phyloP scores from a whole-genome alignment of 2,329 filamentous ascomycete genomes.

The Hypoxylon sp. region DNA sequence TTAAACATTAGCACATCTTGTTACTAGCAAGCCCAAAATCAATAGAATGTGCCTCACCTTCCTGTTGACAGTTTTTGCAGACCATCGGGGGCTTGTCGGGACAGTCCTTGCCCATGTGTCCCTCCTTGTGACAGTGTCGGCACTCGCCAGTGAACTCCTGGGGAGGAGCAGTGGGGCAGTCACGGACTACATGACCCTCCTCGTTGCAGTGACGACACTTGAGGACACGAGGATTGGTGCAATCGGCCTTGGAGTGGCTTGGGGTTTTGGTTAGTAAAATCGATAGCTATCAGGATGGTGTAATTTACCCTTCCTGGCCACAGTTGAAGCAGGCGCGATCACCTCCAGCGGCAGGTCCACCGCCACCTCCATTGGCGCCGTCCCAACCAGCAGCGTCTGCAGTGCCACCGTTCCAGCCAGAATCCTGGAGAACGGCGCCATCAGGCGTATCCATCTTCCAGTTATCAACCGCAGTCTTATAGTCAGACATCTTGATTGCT shows the following conservation, averaged over 20 bases:
- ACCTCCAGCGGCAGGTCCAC: slow-evolving; percentile 29
- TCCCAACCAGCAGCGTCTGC: background rate
- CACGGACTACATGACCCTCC: slow-evolving; percentile 58
- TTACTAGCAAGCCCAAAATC: slow-evolving; percentile 1
- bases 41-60: slow-evolving; percentile 58
- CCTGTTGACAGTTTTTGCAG: slow-evolving; percentile 72
- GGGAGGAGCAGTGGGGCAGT: slow-evolving; percentile 48
- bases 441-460: slow-evolving; percentile 15
- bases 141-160: slow-evolving; percentile 61
- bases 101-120: slow-evolving; percentile 72
- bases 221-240: slow-evolving; percentile 64
- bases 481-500: slow-evolving; percentile 28
- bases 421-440: background rate
- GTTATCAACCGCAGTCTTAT: slow-evolving; percentile 4
- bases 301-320: slow-evolving; percentile 61
- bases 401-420: background rate
- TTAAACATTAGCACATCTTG: slow-evolving; percentile 5
- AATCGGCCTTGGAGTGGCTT: slow-evolving; percentile 73
- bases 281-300: slow-evolving; percentile 12
- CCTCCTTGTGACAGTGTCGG: slow-evolving; percentile 61
- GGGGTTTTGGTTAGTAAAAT: slow-evolving; percentile 32
- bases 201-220: slow-evolving; percentile 62
- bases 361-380: slow-evolving; percentile 26
- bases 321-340: slow-evolving; percentile 68
- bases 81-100: slow-evolving; percentile 66